phyloP scores from a whole-genome alignment of 208 protist species.

The Spongospora subterranea region DNA sequence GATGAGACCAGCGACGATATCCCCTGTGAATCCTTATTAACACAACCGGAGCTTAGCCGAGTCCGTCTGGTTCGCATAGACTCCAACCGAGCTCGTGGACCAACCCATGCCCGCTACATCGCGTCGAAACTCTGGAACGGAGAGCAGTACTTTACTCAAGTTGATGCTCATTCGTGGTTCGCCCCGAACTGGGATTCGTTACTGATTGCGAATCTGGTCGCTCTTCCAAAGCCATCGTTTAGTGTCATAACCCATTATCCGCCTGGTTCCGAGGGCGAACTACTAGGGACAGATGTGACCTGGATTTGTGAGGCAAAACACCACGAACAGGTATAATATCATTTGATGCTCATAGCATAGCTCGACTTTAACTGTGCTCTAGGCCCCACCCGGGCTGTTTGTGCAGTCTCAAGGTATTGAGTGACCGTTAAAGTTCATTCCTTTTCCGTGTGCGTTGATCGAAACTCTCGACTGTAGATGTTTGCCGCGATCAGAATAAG shows the following conservation, averaged over 20 bases:
- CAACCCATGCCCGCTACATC: constrained; percentile 45
- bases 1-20: constrained; percentile 36
- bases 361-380: background rate
- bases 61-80: constrained; percentile 16
- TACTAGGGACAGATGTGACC: background rate
- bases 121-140: constrained; percentile 50
- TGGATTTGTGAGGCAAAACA: constrained; percentile 24
- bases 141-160: background rate
- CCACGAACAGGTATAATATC: constrained; percentile 23
- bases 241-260: constrained; percentile 56
- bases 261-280: constrained; percentile 1
- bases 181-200: background rate
- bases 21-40: constrained; percentile 15
- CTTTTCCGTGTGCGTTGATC: background rate
- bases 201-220: background rate
- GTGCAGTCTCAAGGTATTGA: background rate
- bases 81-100: constrained; percentile 11
- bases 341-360: background rate
- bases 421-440: background rate
- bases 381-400: constrained; percentile 22
- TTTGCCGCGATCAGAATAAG: constrained; percentile 10
- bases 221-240: background rate
- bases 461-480: too few relatives aligned
- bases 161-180: constrained; percentile 42
- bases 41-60: background rate